A percentile compares a stretch with the other conserved stretches of the same genome.
Conservation (phyloP, 2,329 filamentous ascomycete species). For the Talaromyces verruculosus region DNA sequence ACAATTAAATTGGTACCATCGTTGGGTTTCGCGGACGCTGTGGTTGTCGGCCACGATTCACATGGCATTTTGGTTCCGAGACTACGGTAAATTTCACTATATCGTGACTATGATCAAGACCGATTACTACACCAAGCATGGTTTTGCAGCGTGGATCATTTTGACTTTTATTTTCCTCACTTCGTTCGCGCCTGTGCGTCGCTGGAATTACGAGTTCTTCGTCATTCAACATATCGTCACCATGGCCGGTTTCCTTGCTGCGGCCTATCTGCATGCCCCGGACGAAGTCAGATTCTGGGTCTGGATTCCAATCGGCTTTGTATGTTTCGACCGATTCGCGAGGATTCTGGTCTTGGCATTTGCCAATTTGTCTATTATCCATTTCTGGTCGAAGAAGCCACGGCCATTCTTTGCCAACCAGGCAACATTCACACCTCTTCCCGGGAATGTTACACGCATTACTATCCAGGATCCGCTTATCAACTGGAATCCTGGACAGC, state of each 20-base stretch:
- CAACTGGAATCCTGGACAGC: slow-evolving; percentile 62
- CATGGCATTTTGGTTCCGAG: slow-evolving; percentile 55
- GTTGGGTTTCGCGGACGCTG: slow-evolving; percentile 53
- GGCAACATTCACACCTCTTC: slow-evolving; percentile 51
- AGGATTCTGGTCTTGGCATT: slow-evolving; percentile 40
- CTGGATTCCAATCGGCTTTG: slow-evolving; percentile 50
- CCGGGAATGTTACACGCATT: slow-evolving; percentile 58
- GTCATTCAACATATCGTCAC: slow-evolving; percentile 56
- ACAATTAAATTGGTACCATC: slow-evolving; percentile 54
- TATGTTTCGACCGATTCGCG: slow-evolving; percentile 46
- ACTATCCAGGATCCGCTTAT: slow-evolving; percentile 57
- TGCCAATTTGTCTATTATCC: slow-evolving; percentile 45
- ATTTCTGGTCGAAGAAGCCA: slow-evolving; percentile 27
- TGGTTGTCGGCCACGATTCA: slow-evolving; percentile 57
- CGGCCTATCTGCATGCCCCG: slow-evolving; percentile 52
- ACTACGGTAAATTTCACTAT: slow-evolving; percentile 55
- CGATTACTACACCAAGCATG: slow-evolving; percentile 51
- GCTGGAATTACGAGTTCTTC: slow-evolving; percentile 55
- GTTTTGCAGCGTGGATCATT: slow-evolving; percentile 54
- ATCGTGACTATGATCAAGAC: slow-evolving; percentile 50
- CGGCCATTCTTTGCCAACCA: slow-evolving; percentile 40
- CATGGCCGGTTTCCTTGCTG: slow-evolving; percentile 50
- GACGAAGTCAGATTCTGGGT: slow-evolving; percentile 46
- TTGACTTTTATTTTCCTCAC: slow-evolving; percentile 54
- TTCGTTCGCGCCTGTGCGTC: slow-evolving; percentile 52